Evolutionary conservation across 352 stramenopile species (phyloP), one percentile per base, ranked within the genome.

Genomic region (Phytophthora aleatoria): DNA sequence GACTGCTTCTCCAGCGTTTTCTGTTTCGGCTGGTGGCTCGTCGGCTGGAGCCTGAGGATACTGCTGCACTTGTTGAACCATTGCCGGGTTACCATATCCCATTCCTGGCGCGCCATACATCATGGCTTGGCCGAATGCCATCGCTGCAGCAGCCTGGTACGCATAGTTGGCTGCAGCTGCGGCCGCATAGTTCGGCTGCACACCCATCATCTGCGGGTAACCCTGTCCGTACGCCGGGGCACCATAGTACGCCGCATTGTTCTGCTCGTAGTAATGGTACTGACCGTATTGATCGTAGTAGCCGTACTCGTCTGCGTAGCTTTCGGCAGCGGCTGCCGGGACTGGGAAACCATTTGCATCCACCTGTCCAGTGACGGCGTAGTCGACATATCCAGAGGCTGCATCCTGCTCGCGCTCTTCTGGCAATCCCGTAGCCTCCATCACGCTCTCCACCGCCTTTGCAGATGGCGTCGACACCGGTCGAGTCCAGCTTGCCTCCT

Each of bases 401-500:
- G 57, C 27, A 27, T 65, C 30, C 36, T 66, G 54, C 27, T 69
- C 61, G 2, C 35, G 36, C 4, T 62, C 57, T 30, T 62, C 52
- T 45, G 55, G 49, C 30, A 70, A 27, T 7, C 67, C 50, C 0
- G 70, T 78, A 5, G 65, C 74, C 31, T 69, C 51, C 58, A 73
- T 63, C 5, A 72, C 61, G 13, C 77, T 74, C 24, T 86, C 77
- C 49, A 77, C 62, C 1, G 70, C 50, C 33, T 79, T 85, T 7
- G 71, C 58, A 4, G 73, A 71, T 2, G 60, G 55, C 1, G 81
- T 76, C 6, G 76, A 76, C 7, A 82, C 62, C 6, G 84, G 84
- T 3, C 84, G 78, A 54, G 85, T 94, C 88, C 88, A 96, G 55
- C 80, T 94, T 45, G 87, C 88, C 66, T 96, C 89, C 50, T 96